Percentiles rank a stretch among this genome's conserved stretches.
Evolutionary conservation across 768 basidiomycete genomes (phyloP).

Genomic region (Dictyophora rubrovolvata): DNA sequence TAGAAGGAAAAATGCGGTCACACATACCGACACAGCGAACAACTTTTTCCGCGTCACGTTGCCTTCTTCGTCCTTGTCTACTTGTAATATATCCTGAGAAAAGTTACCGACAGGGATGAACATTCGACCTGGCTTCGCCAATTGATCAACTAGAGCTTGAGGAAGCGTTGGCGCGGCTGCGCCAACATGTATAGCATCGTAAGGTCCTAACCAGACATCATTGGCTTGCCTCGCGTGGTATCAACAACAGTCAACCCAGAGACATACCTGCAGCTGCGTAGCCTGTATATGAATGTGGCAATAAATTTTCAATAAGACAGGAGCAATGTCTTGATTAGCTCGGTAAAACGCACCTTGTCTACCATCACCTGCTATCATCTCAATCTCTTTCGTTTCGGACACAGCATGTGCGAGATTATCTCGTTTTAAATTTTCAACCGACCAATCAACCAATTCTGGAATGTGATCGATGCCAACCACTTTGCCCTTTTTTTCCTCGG

Average conservation of each 20-base stretch:
- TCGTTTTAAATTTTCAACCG: conserved; percentile 51
- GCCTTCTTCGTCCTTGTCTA: conserved; percentile 72
- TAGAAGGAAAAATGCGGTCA: neutral
- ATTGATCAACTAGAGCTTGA: conserved; percentile 61
- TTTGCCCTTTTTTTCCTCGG: conserved; percentile 33
- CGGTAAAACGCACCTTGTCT: conserved; percentile 42
- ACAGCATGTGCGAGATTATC: conserved; percentile 54
- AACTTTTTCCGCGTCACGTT: conserved; percentile 51
- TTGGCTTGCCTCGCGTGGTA: neutral
- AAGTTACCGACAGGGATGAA: conserved; percentile 79
- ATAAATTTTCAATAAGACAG: neutral
- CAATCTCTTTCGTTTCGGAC: conserved; percentile 39
- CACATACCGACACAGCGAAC: conserved; percentile 77
- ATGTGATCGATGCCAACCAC: conserved; percentile 93
- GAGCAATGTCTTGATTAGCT: neutral
- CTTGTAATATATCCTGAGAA: conserved; percentile 53
- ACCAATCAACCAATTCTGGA: conserved; percentile 61
- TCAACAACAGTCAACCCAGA: neutral
- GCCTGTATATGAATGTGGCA: conserved; percentile 10
- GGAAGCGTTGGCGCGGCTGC: conserved; percentile 79
- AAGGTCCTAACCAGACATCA: conserved; percentile 39
- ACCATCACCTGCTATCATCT: conserved; percentile 70
- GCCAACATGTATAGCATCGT: conserved; percentile 86
- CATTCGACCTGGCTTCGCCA: conserved; percentile 69
- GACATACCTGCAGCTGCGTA: conserved; percentile 14